Evolutionary conservation across 2,329 filamentous ascomycete species (phyloP), one percentile per base, ranked within the genome.

Genomic region (Arthrobotrys iridis): DNA sequence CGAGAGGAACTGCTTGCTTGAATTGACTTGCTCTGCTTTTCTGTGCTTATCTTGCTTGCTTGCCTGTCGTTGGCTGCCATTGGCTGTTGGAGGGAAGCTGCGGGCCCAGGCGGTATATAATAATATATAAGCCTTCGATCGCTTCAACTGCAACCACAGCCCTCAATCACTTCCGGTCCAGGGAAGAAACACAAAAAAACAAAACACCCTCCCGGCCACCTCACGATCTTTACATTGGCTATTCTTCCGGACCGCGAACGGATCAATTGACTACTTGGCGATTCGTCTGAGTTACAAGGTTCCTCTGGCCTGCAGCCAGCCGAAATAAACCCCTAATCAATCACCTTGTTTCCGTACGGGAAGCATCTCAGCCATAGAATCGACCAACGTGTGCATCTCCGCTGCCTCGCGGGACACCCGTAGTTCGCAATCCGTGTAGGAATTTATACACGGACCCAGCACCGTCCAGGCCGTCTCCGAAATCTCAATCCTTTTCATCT

Each of bases 371-470:
- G 40, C 70, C 70, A 74, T 52, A 60, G 40, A 48, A 46, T 33
- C 55, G 35, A 58, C 40, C 55, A 68, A 75, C 62, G 63, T 75
- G 55, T 67, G 63, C 37, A 41, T 57, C 55, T 48, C 62, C 62
- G 70, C 40, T 37, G 20, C 45, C 40, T 35, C 11, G 35, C 68
- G 60, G 68, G 50, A 58, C 60, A 30, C 15, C 26, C 28, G 18
- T 48, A 2, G 24, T 40, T 57, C 24, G 15, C 59, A 59, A 50
- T 24, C 28, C 22, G n/a, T 37, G 30, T 11, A 37, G 7, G 30
- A 37, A 57, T 41, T 46, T 58, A 22, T 52, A 58, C 35, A 50
- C 65, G 43, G 26, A 64, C 48, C 50, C 41, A 73, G 30, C n/a
- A 73, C 20, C 26, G 35, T 20, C 67, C 24, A 37, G 30, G n/a